Evolutionary conservation across 2,329 filamentous ascomycete genomes (phyloP).

Genomic region (Metarhizium anisopliae): DNA sequence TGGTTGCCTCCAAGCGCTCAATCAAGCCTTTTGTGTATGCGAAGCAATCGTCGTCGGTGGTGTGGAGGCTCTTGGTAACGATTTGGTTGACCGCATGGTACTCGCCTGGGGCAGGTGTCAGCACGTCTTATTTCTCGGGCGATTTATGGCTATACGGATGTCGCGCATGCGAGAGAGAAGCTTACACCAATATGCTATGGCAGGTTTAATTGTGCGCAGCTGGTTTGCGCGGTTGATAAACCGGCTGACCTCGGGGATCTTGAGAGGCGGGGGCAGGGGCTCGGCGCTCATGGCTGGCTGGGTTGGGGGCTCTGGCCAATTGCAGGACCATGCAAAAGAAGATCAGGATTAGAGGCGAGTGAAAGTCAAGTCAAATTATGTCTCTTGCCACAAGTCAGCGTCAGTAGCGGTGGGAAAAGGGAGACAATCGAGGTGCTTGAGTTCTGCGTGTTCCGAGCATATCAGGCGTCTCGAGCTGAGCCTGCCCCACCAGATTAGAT

Average conservation of each 20-base stretch:
- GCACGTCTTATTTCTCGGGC: background rate
- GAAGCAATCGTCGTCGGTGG: conserved; percentile 66
- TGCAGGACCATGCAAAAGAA: background rate
- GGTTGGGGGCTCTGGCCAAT: background rate
- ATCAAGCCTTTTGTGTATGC: conserved; percentile 76
- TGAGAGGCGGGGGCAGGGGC: conserved; percentile 42
- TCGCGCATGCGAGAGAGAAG: conserved; percentile 12
- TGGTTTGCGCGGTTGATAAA: conserved; percentile 79
- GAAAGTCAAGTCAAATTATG: too few relatives aligned
- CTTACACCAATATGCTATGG: conserved; percentile 92
- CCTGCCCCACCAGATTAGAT: too few relatives aligned
- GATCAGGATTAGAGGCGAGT: background rate
- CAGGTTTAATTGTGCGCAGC: conserved; percentile 75
- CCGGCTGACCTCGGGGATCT: conserved; percentile 71
- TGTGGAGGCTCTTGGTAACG: conserved; percentile 70
- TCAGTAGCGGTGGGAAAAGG: background rate
- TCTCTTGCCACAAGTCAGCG: background rate
- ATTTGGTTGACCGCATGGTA: conserved; percentile 94
- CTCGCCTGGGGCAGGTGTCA: conserved; percentile 47
- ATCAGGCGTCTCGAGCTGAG: too few relatives aligned
- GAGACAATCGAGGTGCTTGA: background rate
- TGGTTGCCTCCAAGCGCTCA: conserved; percentile 69
- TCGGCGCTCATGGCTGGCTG: conserved; percentile 51
- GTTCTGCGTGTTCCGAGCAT: too few relatives aligned
- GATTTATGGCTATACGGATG: background rate